Evolutionary conservation across 1,284 basidiomycete species (phyloP).

Genomic region (Thelephora terrestris): DNA sequence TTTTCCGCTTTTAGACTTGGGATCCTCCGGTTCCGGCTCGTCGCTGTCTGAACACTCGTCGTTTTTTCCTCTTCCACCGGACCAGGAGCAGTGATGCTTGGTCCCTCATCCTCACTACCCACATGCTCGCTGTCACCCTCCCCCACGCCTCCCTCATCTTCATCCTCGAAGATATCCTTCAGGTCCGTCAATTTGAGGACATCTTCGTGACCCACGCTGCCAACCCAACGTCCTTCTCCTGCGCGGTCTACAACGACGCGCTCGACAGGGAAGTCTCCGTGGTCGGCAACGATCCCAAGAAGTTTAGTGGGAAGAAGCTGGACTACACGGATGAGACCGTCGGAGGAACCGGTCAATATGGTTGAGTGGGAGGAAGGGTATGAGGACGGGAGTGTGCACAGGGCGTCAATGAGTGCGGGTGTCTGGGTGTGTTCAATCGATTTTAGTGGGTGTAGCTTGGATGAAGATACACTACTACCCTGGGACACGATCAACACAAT

Average conservation of each 20-base stretch:
- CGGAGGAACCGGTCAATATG: constrained; percentile 87
- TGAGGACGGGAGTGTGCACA: constrained; percentile 63
- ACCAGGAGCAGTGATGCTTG: too few species aligned
- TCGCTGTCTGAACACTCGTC: constrained; percentile 11
- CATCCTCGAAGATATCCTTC: constrained; percentile 49
- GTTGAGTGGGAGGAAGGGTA: constrained; percentile 59
- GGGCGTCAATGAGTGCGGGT: constrained; percentile 83
- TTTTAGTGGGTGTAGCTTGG: background rate
- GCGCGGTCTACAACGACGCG: constrained; percentile 56
- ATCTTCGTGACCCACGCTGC: constrained; percentile 91
- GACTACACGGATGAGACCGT: constrained; percentile 85
- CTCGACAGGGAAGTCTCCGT: constrained; percentile 87
- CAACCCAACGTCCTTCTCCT: constrained; percentile 68
- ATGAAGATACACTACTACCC: constrained; percentile 38
- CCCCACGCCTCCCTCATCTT: constrained; percentile 36
- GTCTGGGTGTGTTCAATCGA: constrained; percentile 32
- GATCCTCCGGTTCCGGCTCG: constrained; percentile 14
- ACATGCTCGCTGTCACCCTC: constrained; percentile 29
- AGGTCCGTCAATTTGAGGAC: constrained; percentile 80
- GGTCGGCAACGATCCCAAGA: constrained; percentile 83
- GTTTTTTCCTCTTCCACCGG: constrained; percentile 11
- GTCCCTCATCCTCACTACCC: constrained; percentile 9
- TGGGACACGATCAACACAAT: constrained; percentile 89
- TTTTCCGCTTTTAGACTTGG: constrained; percentile 44
- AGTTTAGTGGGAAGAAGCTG: constrained; percentile 87